phyloP scores from a whole-genome alignment of 306 rosid species.

The Vicia villosa region DNA sequence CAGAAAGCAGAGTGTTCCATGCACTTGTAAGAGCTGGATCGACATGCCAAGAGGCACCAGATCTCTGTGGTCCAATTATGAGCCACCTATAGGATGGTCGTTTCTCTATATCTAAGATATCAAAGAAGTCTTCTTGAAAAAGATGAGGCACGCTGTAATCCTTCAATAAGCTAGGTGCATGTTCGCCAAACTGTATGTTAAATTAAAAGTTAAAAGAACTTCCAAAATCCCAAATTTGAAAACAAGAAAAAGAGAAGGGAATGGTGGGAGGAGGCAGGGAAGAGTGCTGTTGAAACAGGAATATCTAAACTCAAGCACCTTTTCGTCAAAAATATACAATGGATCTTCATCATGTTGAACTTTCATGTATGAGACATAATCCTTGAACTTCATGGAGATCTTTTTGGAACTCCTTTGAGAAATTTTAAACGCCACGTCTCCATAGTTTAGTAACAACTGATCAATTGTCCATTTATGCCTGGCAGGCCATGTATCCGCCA shows the following conservation, averaged over 20 bases:
- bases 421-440: slow-evolving; percentile 77
- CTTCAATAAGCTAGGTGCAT: slow-evolving; percentile 77
- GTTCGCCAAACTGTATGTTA: slow-evolving; percentile 82
- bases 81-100: slow-evolving; percentile 98
- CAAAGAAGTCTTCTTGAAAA: slow-evolving; percentile 90
- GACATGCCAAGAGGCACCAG: slow-evolving; percentile 99
- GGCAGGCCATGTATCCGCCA: slow-evolving; percentile 93
- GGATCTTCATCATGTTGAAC: slow-evolving; percentile 97
- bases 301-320: slow-evolving; percentile 53
- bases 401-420: slow-evolving; percentile 76
- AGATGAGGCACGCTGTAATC: slow-evolving; percentile 88
- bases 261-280: slow-evolving; percentile 6
- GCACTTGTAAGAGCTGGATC: slow-evolving; percentile 99
- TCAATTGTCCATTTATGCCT: slow-evolving; percentile 81
- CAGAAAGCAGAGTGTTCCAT: slow-evolving; percentile 94
- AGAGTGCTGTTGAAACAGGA: slow-evolving; percentile 31
- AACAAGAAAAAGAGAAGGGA: slow-evolving; percentile 32
- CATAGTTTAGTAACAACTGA: slow-evolving; percentile 62
- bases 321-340: slow-evolving; percentile 90
- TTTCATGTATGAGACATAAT: slow-evolving; percentile 76
- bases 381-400: slow-evolving; percentile 75
- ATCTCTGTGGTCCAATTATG: slow-evolving; percentile 95
- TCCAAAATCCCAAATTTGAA: slow-evolving; percentile 28
- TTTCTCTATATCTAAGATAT: slow-evolving; percentile 68
- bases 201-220: slow-evolving; percentile 34